Evolutionary conservation across 169 alveolate genomes (phyloP).

Genomic region (Eimeria tenella): DNA sequence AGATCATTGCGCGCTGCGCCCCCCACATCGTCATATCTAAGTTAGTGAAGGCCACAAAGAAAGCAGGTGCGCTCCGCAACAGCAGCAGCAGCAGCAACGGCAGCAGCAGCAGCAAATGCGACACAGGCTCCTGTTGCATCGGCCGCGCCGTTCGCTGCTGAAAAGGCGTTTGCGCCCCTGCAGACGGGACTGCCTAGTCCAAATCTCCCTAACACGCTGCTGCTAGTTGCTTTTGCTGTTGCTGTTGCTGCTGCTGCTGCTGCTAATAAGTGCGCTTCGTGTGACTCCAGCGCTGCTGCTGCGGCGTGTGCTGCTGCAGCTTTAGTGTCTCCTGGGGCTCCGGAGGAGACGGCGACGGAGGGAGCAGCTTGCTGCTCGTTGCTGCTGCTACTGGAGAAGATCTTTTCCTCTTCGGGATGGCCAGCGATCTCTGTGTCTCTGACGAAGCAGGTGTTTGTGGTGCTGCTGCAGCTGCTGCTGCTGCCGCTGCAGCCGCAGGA

Average conservation of each 20-base stretch:
- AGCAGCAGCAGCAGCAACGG: conserved; percentile 12
- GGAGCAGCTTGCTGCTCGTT: conserved; percentile 50
- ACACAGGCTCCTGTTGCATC: background rate
- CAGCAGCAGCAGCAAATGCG: background rate
- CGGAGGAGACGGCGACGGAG: background rate
- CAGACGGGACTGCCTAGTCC: background rate
- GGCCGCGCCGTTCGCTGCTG: background rate
- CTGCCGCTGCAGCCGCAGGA: conserved; percentile 64
- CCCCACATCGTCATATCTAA: background rate
- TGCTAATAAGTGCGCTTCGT: background rate
- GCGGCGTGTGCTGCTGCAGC: conserved; percentile 44
- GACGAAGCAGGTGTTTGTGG: conserved; percentile 51
- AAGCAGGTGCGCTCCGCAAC: conserved; percentile 31
- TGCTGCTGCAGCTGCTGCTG: conserved; percentile 63
- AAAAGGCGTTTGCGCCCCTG: no score
- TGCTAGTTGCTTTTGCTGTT: conserved; percentile 14
- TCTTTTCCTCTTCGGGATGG: background rate
- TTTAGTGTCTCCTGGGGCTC: no score
- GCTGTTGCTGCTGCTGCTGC: conserved; percentile 19
- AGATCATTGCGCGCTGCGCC: background rate
- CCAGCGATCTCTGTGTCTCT: conserved; percentile 11
- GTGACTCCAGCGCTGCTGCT: background rate
- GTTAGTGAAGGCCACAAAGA: conserved; percentile 32
- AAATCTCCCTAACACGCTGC: background rate
- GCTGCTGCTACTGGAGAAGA: conserved; percentile 31